Conservation (phyloP, 805 yeast genomes). For the Teunomyces funiuensis region DNA sequence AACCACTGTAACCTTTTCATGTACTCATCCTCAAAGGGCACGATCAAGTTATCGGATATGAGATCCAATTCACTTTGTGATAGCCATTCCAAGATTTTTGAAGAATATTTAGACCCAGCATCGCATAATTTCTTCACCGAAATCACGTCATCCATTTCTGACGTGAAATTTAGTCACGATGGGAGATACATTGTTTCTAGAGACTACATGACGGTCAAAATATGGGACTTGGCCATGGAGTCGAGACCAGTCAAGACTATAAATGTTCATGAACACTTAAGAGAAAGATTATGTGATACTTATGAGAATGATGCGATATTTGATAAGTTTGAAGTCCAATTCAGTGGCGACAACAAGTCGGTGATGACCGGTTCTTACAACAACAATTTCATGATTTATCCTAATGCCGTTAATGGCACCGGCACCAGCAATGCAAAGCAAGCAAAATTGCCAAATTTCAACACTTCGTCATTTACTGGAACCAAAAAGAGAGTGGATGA, state of each 20-base stretch:
- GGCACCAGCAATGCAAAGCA: background rate
- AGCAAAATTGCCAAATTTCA: slow-evolving; percentile 13
- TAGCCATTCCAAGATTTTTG: slow-evolving; percentile 80
- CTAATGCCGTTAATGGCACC: slow-evolving; percentile 61
- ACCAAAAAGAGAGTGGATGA: slow-evolving; percentile 12
- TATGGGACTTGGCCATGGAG: slow-evolving; percentile 99
- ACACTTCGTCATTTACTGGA: slow-evolving; percentile 13
- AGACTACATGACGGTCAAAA: slow-evolving; percentile 95
- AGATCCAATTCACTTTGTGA: slow-evolving; percentile 94
- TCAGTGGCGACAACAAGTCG: slow-evolving; percentile 87
- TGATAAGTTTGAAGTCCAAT: slow-evolving; percentile 96
- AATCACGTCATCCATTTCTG: slow-evolving; percentile 90
- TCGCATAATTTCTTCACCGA: slow-evolving; percentile 96
- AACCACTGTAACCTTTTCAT: slow-evolving; percentile 86
- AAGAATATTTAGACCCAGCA: slow-evolving; percentile 89
- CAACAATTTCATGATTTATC: slow-evolving; percentile 95
- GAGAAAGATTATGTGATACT: slow-evolving; percentile 92
- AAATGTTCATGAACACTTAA: slow-evolving; percentile 90
- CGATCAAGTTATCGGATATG: slow-evolving; percentile 95
- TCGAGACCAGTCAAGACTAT: slow-evolving; percentile 91
- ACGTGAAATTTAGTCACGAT: slow-evolving; percentile 86
- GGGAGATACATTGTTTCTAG: slow-evolving; percentile 96
- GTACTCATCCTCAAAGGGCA: slow-evolving; percentile 94
- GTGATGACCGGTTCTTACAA: slow-evolving; percentile 97
- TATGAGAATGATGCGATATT: slow-evolving; percentile 98